Percentiles rank a stretch among this genome's conserved stretches.
These are phyloP conservation scores for Paramecium tetraurelia DNA, from an alignment of 73 alveolate genomes.

Conservation along the genomic window DNA sequence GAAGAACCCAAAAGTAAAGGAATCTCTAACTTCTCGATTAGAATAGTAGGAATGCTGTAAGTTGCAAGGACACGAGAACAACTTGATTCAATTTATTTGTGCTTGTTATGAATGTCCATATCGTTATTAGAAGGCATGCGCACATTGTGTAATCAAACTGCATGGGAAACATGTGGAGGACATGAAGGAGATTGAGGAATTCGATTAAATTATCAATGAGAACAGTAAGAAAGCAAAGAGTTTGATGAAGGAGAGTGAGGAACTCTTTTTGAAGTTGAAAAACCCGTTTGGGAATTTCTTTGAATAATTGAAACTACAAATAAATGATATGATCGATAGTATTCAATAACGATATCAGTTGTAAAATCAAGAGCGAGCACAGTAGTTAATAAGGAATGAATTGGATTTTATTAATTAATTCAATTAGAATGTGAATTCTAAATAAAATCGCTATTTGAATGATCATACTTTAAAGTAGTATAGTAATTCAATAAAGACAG, in stretches of 20 bases:
- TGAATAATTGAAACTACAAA: background rate
- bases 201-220: background rate
- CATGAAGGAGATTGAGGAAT: background rate
- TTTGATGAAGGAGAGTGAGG: background rate
- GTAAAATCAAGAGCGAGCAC: background rate
- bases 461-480: background rate
- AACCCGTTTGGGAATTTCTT: background rate
- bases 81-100: background rate
- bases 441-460: background rate
- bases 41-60: background rate
- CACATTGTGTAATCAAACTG: slow-evolving; percentile 28
- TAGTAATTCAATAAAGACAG: background rate
- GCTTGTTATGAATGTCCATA: slow-evolving; percentile 15
- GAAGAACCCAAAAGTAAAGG: background rate
- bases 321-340: background rate
- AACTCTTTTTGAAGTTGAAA: background rate
- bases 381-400: background rate
- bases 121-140: slow-evolving; percentile 17
- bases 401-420: background rate
- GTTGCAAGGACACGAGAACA: slow-evolving; percentile 22
- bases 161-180: slow-evolving; percentile 31
- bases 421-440: background rate
- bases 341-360: background rate
- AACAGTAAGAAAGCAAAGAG: background rate
- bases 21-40: background rate